These are phyloP conservation scores for Mycothermus thermophilus DNA, from an alignment of 495 filamentous ascomycete genomes.

Conservation along the genomic window DNA sequence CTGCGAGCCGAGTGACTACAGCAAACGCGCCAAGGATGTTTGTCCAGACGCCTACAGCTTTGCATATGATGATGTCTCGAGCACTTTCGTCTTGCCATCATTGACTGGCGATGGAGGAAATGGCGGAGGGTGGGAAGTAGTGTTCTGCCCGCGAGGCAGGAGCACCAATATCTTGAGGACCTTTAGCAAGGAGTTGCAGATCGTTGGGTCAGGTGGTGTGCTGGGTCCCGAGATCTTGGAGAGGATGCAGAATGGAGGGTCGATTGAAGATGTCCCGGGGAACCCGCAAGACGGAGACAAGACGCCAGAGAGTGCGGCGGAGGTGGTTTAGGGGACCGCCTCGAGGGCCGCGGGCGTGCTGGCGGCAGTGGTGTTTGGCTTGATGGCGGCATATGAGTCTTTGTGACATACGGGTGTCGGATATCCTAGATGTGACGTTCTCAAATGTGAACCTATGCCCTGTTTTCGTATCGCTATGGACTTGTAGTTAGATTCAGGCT, in stretches of 20 bases:
- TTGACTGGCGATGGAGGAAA: too few relatives aligned
- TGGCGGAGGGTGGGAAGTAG: slow-evolving; percentile 60
- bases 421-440: too few relatives aligned
- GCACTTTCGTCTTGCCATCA: slow-evolving; percentile 63
- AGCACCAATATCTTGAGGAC: slow-evolving; percentile 53
- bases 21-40: slow-evolving; percentile 48
- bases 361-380: not conserved
- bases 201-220: slow-evolving; percentile 16
- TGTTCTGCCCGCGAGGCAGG: slow-evolving; percentile 53
- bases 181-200: slow-evolving; percentile 29
- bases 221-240: slow-evolving; percentile 1
- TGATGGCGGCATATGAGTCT: too few relatives aligned
- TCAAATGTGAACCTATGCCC: too few relatives aligned
- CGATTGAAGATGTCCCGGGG: too few relatives aligned
- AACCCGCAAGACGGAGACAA: not conserved
- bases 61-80: slow-evolving; percentile 60
- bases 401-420: slow-evolving; percentile 1
- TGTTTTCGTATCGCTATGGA: too few relatives aligned
- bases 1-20: slow-evolving; percentile 51
- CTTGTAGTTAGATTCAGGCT: too few relatives aligned
- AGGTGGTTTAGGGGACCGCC: not conserved
- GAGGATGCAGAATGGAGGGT: slow-evolving; percentile 16
- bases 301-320: not conserved
- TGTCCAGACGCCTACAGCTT: slow-evolving; percentile 77
- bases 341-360: not conserved